These are phyloP conservation scores for Ceratocystis diversiconidia DNA, from an alignment of 2,329 filamentous ascomycete genomes.

Conservation along the genomic window DNA sequence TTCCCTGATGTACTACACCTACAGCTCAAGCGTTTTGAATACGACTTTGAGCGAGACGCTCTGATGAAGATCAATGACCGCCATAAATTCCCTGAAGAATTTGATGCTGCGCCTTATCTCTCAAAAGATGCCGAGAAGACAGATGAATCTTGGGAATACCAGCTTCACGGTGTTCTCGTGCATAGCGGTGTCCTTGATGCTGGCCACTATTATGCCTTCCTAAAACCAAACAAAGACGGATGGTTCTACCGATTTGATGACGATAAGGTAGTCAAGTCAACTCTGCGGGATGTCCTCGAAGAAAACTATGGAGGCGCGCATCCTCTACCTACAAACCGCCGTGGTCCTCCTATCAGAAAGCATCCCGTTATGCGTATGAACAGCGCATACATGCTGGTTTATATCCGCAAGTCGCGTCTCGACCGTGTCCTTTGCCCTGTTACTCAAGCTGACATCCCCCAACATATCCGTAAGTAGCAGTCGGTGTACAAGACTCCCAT, in stretches of 20 bases:
- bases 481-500: background rate
- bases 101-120: constrained; percentile 76
- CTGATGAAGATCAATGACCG: constrained; percentile 99
- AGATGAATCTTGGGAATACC: constrained; percentile 70
- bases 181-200: constrained; percentile 95
- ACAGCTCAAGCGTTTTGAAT: constrained; percentile 94
- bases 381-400: constrained; percentile 98
- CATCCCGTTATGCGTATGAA: constrained; percentile 50
- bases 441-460: constrained; percentile 62
- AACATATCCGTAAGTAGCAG: constrained; percentile 11
- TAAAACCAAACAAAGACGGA: constrained; percentile 85
- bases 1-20: constrained; percentile 91
- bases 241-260: constrained; percentile 97
- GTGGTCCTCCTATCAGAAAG: constrained; percentile 37
- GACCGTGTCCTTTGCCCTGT: constrained; percentile 69
- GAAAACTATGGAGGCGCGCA: constrained; percentile 96
- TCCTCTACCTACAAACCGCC: constrained; percentile 30
- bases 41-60: constrained; percentile 86
- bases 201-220: constrained; percentile 93
- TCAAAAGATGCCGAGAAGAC: constrained; percentile 74
- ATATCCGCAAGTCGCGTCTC: constrained; percentile 76
- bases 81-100: constrained; percentile 74
- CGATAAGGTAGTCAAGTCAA: constrained; percentile 90
- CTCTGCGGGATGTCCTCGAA: constrained; percentile 77
- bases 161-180: constrained; percentile 86